These are phyloP conservation scores for Rhazya stricta DNA, from an alignment of 257 asterid genomes.

Conservation along the genomic window DNA sequence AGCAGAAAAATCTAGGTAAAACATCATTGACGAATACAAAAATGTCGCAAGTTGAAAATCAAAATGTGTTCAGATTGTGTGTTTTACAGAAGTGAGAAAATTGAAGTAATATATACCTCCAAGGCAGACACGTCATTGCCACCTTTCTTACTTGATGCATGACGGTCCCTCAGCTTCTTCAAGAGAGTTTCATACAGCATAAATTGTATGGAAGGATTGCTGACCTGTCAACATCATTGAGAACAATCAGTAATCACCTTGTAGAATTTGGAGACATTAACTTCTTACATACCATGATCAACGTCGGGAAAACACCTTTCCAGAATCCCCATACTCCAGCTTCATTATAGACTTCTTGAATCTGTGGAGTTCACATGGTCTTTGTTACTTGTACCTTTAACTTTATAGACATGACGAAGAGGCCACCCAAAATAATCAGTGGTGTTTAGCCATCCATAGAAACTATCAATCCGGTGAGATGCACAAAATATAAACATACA, in stretches of 20 bases:
- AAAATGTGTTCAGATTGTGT: background rate
- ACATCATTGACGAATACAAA: background rate
- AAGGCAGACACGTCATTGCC: slow-evolving; percentile 61
- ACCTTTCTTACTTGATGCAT: slow-evolving; percentile 38
- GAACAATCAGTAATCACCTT: slow-evolving; percentile 31
- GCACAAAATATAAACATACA: background rate
- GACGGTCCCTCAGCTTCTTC: slow-evolving; percentile 72
- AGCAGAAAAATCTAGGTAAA: slow-evolving; percentile 67
- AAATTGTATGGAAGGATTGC: slow-evolving; percentile 96
- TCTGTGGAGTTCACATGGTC: slow-evolving; percentile 32
- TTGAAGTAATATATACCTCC: slow-evolving; percentile 49
- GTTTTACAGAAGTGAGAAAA: slow-evolving; percentile 12
- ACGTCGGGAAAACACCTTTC: slow-evolving; percentile 93
- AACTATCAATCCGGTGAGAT: background rate
- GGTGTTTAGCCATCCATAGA: background rate
- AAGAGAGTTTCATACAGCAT: slow-evolving; percentile 92
- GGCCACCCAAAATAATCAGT: background rate
- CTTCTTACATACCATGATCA: slow-evolving; percentile 76
- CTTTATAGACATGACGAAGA: background rate
- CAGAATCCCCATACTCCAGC: slow-evolving; percentile 87
- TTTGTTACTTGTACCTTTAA: background rate
- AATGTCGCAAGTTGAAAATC: background rate
- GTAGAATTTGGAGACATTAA: slow-evolving; percentile 19
- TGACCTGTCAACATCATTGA: slow-evolving; percentile 52
- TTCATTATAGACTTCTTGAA: slow-evolving; percentile 87